Conservation (phyloP, 495 filamentous ascomycete genomes). For the Hypoxylon crocopeplum region DNA sequence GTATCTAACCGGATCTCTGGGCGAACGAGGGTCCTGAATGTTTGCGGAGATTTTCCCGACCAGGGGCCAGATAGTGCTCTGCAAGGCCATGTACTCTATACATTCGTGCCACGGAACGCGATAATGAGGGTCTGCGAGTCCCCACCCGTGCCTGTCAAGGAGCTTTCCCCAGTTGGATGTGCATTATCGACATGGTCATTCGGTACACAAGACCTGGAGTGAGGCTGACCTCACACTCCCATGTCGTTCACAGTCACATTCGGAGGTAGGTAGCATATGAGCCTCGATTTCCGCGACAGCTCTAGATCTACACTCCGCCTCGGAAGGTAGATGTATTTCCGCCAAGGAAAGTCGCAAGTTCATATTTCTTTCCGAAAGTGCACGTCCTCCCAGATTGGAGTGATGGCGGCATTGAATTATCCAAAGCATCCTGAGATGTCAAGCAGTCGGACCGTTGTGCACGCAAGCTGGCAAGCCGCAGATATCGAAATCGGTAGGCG, state of each 20-base stretch:
- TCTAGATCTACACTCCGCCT: too few species aligned
- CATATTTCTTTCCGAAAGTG: too few species aligned
- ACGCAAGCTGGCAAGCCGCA: too few species aligned
- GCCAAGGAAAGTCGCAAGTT: too few species aligned
- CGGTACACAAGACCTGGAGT: constrained; percentile 27
- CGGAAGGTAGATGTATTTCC: too few species aligned
- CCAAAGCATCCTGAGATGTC: constrained; percentile 3
- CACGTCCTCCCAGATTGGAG: too few species aligned
- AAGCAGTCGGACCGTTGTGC: too few species aligned
- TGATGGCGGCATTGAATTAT: too few species aligned
- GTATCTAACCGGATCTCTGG: constrained; percentile 37
- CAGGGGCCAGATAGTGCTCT: constrained; percentile 20
- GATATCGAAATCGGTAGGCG: not conserved
- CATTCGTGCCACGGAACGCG: constrained; percentile 10
- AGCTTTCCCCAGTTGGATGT: constrained; percentile 38
- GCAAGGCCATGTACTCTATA: constrained; percentile 12
- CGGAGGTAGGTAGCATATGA: too few species aligned
- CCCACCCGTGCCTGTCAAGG: constrained; percentile 37
- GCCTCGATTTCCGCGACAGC: too few species aligned
- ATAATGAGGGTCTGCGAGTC: constrained; percentile 13
- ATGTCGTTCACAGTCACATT: not conserved
- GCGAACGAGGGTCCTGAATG: constrained; percentile 20
- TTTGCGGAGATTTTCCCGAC: constrained; percentile 36
- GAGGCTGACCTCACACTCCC: constrained; percentile 26
- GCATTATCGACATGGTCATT: constrained; percentile 33